Evolutionary conservation across 495 filamentous ascomycete genomes (phyloP), one percentile per base, ranked within the genome.

Genomic region (Aspergillus homomorphus): DNA sequence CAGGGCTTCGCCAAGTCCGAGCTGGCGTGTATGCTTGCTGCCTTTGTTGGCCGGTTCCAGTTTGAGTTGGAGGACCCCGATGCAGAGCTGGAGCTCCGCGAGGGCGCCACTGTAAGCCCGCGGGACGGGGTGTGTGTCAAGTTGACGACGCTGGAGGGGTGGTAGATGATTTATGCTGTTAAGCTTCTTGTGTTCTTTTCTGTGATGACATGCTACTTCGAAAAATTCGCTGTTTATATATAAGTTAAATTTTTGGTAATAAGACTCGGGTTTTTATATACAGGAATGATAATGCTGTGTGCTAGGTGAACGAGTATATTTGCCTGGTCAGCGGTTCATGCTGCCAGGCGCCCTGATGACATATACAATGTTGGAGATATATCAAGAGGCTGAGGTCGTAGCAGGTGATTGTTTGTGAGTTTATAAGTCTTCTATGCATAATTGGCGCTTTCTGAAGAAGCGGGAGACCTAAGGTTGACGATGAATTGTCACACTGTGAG

Each of bases 1-100:
- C 78, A 84, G 69, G 78, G 79, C 2, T 98, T 98, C 73, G 89
- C 92, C 0, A 88, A 85, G 71, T 78, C 84, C 0, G 94, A 97
- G 77, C 89, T 95, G 69, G 89, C 88, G 8, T 90, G 85, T 65
- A 72, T 96, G 62, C 59, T 98, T 50, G 92, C 91, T 52, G 80
- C 82, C 3, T 80, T 86, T 73, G 84, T 93, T 19, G 90, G 90
- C 15, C 77, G 81, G 43, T 95, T 81, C 21, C 77, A 86, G 62
- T 83, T 91, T 63, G 80, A 83, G 70, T 61, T 90, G 38, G 69
- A 80, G 45, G 79, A 89, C 60, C 76, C 80, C 50, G 75, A 86
- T 70, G 74, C 69, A 23, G 81, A 86, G 57, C 53, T 91, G n/a
- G 61, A 77, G 10, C 74, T 89, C 21, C 82, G 81, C 57, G 70